A percentile compares a stretch with the other conserved stretches of the same genome.
Conservation (phyloP, 139 green algal species). For the Parachlorella kessleri region DNA sequence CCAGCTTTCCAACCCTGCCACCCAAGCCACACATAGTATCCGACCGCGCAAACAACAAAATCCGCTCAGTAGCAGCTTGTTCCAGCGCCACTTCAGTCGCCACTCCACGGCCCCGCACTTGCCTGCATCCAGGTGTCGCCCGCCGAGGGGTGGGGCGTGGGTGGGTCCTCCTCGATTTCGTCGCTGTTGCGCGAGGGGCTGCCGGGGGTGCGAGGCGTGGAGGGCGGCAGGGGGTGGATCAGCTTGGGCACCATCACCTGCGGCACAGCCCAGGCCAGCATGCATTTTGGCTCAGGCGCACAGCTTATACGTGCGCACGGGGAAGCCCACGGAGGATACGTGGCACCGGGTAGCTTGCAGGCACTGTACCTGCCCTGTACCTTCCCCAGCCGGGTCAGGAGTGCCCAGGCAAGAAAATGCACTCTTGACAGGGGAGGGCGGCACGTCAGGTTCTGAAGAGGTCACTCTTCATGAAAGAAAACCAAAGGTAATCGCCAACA, state of each 20-base stretch:
- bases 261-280: too few species aligned
- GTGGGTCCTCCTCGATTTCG: conserved; percentile 61
- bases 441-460: too few species aligned
- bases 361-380: too few species aligned
- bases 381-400: too few species aligned
- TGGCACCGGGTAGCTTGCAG: too few species aligned
- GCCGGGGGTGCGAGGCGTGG: conserved; percentile 67
- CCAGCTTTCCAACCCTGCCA: background rate
- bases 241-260: conserved; percentile 97
- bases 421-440: too few species aligned
- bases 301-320: too few species aligned
- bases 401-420: too few species aligned
- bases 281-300: too few species aligned
- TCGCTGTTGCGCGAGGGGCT: conserved; percentile 12
- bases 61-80: background rate
- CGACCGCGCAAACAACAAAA: background rate
- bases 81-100: background rate
- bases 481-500: conserved; percentile 44
- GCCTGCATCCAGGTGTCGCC: conserved; percentile 57
- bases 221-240: conserved; percentile 98
- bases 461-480: too few species aligned
- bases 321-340: too few species aligned
- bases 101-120: too few species aligned
- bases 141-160: conserved; percentile 52
- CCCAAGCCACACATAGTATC: background rate